Percentiles rank a stretch among this genome's conserved stretches.
These are phyloP conservation scores for Rhizopogon salebrosus DNA, from an alignment of 768 basidiomycete species.

Conservation along the genomic window DNA sequence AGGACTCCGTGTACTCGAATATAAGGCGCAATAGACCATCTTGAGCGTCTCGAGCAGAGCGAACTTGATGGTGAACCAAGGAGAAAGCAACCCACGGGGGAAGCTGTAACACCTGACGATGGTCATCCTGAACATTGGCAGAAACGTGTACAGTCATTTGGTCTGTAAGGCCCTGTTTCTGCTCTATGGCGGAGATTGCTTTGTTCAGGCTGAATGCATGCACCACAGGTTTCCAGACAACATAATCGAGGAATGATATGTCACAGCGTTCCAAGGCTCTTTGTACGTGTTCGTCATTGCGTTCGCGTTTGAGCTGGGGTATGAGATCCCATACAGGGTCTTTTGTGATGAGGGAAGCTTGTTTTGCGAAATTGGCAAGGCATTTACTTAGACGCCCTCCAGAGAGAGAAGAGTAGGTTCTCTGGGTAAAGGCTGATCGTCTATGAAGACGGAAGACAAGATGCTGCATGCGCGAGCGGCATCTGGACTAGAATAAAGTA, in stretches of 20 bases:
- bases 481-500: slow-evolving; percentile 7
- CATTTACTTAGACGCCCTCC: slow-evolving; percentile 16
- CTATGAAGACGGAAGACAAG: slow-evolving; percentile 9
- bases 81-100: slow-evolving; percentile 57
- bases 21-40: slow-evolving; percentile 40
- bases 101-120: slow-evolving; percentile 1
- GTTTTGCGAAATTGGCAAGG: slow-evolving; percentile 23
- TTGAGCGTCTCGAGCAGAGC: slow-evolving; percentile 39
- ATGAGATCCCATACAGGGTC: slow-evolving; percentile 42
- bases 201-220: slow-evolving; percentile 28
- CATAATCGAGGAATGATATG: slow-evolving; percentile 33
- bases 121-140: background rate
- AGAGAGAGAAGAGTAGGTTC: slow-evolving; percentile 15
- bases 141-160: background rate
- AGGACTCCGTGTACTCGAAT: slow-evolving; percentile 30
- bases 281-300: slow-evolving; percentile 1
- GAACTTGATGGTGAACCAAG: slow-evolving; percentile 42
- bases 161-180: slow-evolving; percentile 1
- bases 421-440: background rate
- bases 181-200: slow-evolving; percentile 21
- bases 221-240: slow-evolving; percentile 34
- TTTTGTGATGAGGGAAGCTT: slow-evolving; percentile 30
- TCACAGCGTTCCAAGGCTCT: slow-evolving; percentile 27
- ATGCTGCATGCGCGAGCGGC: slow-evolving; percentile 14
- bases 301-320: slow-evolving; percentile 21